phyloP scores from a whole-genome alignment of 345 rosid genomes.

The Sisymbrium altissimum region DNA sequence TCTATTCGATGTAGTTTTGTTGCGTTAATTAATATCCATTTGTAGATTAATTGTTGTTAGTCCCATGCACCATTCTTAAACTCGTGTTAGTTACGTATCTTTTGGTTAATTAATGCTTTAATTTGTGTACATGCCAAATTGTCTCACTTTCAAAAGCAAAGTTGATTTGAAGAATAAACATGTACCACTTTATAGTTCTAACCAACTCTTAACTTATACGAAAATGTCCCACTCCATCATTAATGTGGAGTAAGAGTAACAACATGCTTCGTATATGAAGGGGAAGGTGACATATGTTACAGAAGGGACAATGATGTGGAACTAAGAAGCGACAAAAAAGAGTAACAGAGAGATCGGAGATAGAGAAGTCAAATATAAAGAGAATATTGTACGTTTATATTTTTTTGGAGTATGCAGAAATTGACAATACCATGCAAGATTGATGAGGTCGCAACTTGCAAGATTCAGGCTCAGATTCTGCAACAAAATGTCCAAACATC shows the following conservation, averaged over 20 bases:
- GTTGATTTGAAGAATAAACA: constrained; percentile 7
- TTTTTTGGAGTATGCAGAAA: constrained; percentile 20
- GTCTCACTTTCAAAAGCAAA: constrained; percentile 22
- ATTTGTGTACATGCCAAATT: constrained; percentile 20
- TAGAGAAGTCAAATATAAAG: constrained; percentile 27
- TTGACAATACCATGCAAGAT: constrained; percentile 26
- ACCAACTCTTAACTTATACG: constrained; percentile 33
- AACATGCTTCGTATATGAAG: constrained; percentile 32
- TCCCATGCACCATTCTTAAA: constrained; percentile 21
- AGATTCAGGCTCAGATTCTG: constrained; percentile 44
- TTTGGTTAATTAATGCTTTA: constrained; percentile 16
- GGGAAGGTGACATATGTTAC: constrained; percentile 26
- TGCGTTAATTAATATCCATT: constrained; percentile 1
- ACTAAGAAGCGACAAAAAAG: constrained; percentile 20
- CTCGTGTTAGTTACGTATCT: constrained; percentile 16
- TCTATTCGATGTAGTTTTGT: constrained; percentile 6
- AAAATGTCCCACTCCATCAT: constrained; percentile 27
- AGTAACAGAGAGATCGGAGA: background rate
- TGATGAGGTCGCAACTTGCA: constrained; percentile 46
- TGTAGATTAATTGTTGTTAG: background rate
- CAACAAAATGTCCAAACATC: constrained; percentile 32
- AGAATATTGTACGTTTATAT: constrained; percentile 28
- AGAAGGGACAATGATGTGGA: constrained; percentile 30
- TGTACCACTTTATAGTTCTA: constrained; percentile 29
- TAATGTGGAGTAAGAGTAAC: constrained; percentile 24